Evolutionary conservation across 2,329 filamentous ascomycete species (phyloP).

Genomic region (Sphaerulina populicola): DNA sequence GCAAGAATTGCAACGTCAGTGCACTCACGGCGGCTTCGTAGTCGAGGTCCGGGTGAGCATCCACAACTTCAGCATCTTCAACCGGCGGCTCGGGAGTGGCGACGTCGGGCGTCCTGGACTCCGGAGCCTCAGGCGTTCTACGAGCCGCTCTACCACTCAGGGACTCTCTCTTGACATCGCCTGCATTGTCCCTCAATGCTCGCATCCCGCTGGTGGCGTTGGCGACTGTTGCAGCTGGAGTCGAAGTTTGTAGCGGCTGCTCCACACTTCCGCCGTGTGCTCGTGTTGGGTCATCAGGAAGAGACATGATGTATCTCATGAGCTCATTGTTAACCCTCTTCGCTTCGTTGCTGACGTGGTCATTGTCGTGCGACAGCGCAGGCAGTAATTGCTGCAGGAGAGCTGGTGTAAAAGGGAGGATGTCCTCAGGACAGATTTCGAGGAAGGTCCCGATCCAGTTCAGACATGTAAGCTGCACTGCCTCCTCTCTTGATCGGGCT

Average conservation of each 20-base stretch:
- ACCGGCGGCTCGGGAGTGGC: conserved; percentile 25
- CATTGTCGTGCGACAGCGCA: conserved; percentile 84
- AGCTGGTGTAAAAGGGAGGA: conserved; percentile 86
- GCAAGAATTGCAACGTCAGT: conserved; percentile 84
- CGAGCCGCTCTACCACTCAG: conserved; percentile 13
- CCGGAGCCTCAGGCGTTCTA: conserved; percentile 24
- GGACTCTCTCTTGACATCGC: conserved; percentile 20
- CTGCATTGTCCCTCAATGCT: conserved; percentile 2
- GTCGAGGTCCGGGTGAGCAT: conserved; percentile 42
- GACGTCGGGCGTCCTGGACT: conserved; percentile 23
- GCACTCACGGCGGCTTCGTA: conserved; percentile 92
- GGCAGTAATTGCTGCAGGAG: conserved; percentile 86
- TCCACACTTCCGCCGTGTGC: conserved; percentile 25
- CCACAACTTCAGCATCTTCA: conserved; percentile 13
- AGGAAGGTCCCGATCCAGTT: conserved; percentile 95
- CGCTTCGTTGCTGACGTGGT: conserved; percentile 80
- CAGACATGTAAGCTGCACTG: conserved; percentile 81
- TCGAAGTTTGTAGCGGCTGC: conserved; percentile 1
- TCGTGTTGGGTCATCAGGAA: conserved; percentile 55
- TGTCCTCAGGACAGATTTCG: conserved; percentile 94
- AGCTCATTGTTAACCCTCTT: conserved; percentile 81
- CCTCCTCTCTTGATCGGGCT: conserved; percentile 75
- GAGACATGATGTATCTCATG: conserved; percentile 87
- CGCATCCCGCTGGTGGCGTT: conserved; percentile 1
- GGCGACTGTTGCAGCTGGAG: not conserved